Percentiles rank a stretch among this genome's conserved stretches.
Evolutionary conservation across 139 green algal species (phyloP).

Genomic region (Tetradesmus lagerheimii): DNA sequence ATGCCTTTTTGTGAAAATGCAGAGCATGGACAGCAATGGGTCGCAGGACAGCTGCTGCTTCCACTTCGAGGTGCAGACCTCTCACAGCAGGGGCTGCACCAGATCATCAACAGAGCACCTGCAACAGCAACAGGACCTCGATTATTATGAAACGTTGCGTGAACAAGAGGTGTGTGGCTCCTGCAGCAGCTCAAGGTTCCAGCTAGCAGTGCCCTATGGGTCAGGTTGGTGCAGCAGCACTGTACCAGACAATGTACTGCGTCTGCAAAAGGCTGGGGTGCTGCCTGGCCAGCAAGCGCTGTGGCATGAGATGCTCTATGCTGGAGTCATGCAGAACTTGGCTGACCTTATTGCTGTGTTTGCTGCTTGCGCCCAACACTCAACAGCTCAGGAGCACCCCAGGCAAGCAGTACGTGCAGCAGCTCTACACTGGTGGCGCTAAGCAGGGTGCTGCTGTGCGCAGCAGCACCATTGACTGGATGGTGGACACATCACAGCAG

Average conservation of each 20-base stretch:
- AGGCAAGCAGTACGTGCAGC: neutral
- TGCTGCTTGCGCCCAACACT: neutral
- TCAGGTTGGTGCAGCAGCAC: neutral
- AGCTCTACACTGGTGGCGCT: neutral
- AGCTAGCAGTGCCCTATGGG: neutral
- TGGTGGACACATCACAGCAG: neutral
- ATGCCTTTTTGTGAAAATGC: neutral
- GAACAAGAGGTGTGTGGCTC: neutral
- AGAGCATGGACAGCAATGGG: neutral
- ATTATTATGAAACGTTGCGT: neutral
- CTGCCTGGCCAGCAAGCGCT: neutral
- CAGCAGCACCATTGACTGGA: conserved; percentile 1
- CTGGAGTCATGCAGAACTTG: too few species aligned
- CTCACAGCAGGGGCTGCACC: neutral
- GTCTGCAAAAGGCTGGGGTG: neutral
- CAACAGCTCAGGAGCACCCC: neutral
- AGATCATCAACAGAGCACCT: neutral
- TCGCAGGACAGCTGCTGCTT: neutral
- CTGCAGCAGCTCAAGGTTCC: neutral
- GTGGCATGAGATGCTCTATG: neutral
- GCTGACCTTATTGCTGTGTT: neutral
- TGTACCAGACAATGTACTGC: neutral
- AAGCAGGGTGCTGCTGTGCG: neutral
- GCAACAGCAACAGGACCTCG: neutral
- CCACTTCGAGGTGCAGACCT: neutral